phyloP scores from a whole-genome alignment of 768 basidiomycete genomes.

The Suillus placidus region DNA sequence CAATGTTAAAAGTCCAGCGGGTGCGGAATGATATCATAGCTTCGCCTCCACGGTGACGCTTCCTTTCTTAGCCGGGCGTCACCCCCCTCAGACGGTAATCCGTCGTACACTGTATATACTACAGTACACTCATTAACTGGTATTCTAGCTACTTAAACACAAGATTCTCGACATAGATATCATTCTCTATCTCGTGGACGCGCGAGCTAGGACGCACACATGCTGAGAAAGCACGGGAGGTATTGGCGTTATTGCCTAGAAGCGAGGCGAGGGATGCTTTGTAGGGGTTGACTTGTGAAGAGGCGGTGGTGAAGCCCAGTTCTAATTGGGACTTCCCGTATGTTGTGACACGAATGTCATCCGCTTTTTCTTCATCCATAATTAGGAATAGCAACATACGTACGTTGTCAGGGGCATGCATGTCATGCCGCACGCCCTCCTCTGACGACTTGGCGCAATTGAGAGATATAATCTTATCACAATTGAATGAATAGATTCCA shows the following conservation, averaged over 20 bases:
- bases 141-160: no score
- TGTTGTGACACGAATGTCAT: not conserved
- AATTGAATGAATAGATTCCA: not conserved
- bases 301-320: conserved; percentile 47
- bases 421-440: not conserved
- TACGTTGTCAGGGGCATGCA: not conserved
- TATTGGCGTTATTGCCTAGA: conserved; percentile 71
- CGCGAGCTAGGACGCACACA: conserved; percentile 73
- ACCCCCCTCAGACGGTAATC: no score
- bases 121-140: no score
- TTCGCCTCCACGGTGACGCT: no score
- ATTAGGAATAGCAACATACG: not conserved
- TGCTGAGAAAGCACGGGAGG: conserved; percentile 74
- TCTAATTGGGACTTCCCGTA: not conserved
- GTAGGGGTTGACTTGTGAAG: conserved; percentile 67
- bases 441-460: not conserved
- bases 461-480: not conserved
- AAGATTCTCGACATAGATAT: no score
- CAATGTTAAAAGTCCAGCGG: no score
- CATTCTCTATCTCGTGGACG: conserved; percentile 63
- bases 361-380: not conserved
- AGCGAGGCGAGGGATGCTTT: conserved; percentile 81
- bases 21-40: no score
- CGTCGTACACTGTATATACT: no score
- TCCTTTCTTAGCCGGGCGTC: no score